These are phyloP conservation scores for Alternaria triticina DNA, from an alignment of 2,329 filamentous ascomycete genomes.

Conservation along the genomic window DNA sequence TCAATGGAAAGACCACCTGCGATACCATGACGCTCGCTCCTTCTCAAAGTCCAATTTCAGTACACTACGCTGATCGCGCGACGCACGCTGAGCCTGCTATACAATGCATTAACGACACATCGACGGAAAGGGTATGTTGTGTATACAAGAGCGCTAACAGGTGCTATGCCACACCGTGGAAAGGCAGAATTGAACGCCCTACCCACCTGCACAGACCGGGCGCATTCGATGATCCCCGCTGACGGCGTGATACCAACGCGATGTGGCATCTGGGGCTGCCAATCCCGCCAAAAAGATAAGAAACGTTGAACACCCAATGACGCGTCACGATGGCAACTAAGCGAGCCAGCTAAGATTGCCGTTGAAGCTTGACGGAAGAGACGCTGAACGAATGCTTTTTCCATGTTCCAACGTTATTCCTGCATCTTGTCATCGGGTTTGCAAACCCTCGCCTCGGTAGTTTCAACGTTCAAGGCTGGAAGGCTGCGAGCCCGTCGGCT, in stretches of 20 bases:
- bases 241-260: background rate
- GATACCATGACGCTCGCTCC: background rate
- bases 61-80: background rate
- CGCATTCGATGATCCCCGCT: background rate
- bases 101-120: background rate
- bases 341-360: conserved; percentile 10
- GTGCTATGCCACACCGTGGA: background rate
- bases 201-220: background rate
- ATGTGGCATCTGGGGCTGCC: background rate
- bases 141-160: background rate
- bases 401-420: conserved; percentile 10
- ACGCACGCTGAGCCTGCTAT: background rate
- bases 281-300: conserved; percentile 26
- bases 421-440: conserved; percentile 3
- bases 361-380: conserved; percentile 20
- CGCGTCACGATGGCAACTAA: background rate
- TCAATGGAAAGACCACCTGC: background rate
- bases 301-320: conserved; percentile 7
- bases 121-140: background rate
- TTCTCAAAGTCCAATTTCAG: background rate
- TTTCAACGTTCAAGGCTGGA: background rate
- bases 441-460: background rate
- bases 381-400: conserved; percentile 13
- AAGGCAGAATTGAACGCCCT: background rate
- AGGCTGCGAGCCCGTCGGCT: background rate